Percentiles rank a stretch among this genome's conserved stretches.
Conservation (phyloP, 2,329 filamentous ascomycete species). For the Alternaria alternata region DNA sequence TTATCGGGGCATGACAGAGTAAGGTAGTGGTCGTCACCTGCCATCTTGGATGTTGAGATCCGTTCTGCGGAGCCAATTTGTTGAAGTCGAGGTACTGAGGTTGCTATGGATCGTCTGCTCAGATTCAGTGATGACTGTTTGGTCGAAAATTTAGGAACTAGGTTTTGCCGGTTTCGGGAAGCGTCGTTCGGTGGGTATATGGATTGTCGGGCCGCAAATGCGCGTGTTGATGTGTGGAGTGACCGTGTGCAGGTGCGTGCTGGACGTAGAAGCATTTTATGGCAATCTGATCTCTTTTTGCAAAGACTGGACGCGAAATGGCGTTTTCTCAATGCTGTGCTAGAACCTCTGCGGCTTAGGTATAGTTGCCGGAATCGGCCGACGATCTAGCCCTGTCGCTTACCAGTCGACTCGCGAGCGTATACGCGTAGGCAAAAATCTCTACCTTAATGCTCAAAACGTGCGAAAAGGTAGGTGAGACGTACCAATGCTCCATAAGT, state of each 20-base stretch:
- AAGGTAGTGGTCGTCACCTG: constrained; percentile 57
- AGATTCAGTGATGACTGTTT: constrained; percentile 25
- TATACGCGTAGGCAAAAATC: background rate
- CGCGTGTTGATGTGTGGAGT: constrained; percentile 26
- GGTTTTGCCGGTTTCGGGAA: constrained; percentile 45
- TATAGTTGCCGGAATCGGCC: constrained; percentile 31
- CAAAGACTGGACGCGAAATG: constrained; percentile 18
- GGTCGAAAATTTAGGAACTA: constrained; percentile 39
- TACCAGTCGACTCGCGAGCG: constrained; percentile 9
- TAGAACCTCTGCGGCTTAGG: constrained; percentile 16
- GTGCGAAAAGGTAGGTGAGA: background rate
- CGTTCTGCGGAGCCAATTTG: constrained; percentile 31
- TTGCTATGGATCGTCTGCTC: constrained; percentile 28
- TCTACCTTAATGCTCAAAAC: background rate
- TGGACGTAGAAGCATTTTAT: constrained; percentile 30
- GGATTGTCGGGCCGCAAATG: constrained; percentile 30
- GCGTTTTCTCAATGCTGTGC: constrained; percentile 19
- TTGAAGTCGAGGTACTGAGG: constrained; percentile 25
- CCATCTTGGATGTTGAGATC: constrained; percentile 40
- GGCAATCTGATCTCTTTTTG: constrained; percentile 7
- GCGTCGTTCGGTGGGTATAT: constrained; percentile 27
- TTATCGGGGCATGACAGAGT: constrained; percentile 86
- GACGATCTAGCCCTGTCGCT: constrained; percentile 19
- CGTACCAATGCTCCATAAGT: background rate
- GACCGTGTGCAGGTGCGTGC: constrained; percentile 26